Conservation (phyloP, 805 yeast species). For the Priceomyces haplophilus region DNA sequence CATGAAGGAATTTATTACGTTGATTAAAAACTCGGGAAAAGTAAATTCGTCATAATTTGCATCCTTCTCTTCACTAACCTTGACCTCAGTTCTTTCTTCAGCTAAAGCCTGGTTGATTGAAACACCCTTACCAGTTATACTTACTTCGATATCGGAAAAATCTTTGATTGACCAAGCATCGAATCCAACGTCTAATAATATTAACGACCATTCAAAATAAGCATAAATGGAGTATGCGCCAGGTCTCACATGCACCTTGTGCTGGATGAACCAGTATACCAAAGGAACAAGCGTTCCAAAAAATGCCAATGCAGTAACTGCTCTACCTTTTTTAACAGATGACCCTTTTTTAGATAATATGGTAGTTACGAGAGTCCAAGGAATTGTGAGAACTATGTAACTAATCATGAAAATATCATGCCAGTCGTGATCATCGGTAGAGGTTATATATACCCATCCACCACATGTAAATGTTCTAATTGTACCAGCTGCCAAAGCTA, state of each 20-base stretch:
- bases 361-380: slow-evolving; percentile 77
- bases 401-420: slow-evolving; percentile 95
- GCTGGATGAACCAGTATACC: slow-evolving; percentile 86
- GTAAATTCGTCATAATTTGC: slow-evolving; percentile 29
- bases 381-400: slow-evolving; percentile 83
- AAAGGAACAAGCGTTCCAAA: slow-evolving; percentile 77
- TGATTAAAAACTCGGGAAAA: slow-evolving; percentile 37
- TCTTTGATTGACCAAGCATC: slow-evolving; percentile 78
- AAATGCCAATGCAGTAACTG: slow-evolving; percentile 55
- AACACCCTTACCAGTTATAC: slow-evolving; percentile 27
- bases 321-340: slow-evolving; percentile 48
- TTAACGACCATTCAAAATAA: slow-evolving; percentile 89
- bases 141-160: slow-evolving; percentile 59
- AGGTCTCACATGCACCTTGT: slow-evolving; percentile 77
- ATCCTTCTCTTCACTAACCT: slow-evolving; percentile 3
- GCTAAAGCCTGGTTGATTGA: slow-evolving; percentile 13
- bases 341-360: slow-evolving; percentile 45
- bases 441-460: slow-evolving; percentile 97
- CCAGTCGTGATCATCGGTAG: slow-evolving; percentile 94
- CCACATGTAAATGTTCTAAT: slow-evolving; percentile 94
- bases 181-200: slow-evolving; percentile 77
- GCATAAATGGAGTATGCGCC: slow-evolving; percentile 98
- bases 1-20: slow-evolving; percentile 63
- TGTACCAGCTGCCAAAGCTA: slow-evolving; percentile 61
- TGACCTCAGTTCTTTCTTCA: slow-evolving; percentile 2